Base-by-base conservation (phyloP, 1,139 yeast genomes). In the Keqinozyma sinolaborantium region DNA sequence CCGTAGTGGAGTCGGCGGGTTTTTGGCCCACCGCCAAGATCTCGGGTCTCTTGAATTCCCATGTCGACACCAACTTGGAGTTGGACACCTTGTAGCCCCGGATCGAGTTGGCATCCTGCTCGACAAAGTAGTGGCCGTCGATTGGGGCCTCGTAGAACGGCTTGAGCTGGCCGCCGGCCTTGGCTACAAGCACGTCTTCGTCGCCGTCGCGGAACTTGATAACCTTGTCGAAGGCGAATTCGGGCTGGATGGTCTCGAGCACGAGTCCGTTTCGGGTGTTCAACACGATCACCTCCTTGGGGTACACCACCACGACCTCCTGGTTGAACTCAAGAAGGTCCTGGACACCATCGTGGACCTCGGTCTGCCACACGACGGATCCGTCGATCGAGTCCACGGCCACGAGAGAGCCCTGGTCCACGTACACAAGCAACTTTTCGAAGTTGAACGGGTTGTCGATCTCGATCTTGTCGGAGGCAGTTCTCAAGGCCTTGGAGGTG, bases 1-100 rank as follows among this genome's bases (percentile, higher is more conserved):
- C 76, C 3, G 79, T 69, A 13, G 58, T 53, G 9, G 73, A 74
- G 16, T 59, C 63, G 2, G 51, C 51, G 2, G 73, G 70, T 30
- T 54, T 59, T 8, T 48, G 37, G 10, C 49, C 38, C 24, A 53
- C 45, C 3, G 38, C 25, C 2, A 58, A 25, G 7, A 63, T 37
- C 2, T 33, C 35, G 9, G 30, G 33, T 4, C 19, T 11, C 8
- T 28, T 12, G 36, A 60, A 60, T 21, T 44, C 44, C 74, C 74
- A 69, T 7, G 55, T 54, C 14, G 45, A 39, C 1, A 30, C 30
- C 7, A 56, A 40, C 3, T 30, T 27, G 1, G 38, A 39, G 2
- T 42, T 42, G 1, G 38, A 30, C 9, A 59, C 25, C 26, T 46
- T 51, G 36, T 51, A 58, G 0, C 66, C 64, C 9, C 41, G 40